These are phyloP conservation scores for Venturia carpophila DNA, from an alignment of 2,329 filamentous ascomycete species.

Conservation along the genomic window DNA sequence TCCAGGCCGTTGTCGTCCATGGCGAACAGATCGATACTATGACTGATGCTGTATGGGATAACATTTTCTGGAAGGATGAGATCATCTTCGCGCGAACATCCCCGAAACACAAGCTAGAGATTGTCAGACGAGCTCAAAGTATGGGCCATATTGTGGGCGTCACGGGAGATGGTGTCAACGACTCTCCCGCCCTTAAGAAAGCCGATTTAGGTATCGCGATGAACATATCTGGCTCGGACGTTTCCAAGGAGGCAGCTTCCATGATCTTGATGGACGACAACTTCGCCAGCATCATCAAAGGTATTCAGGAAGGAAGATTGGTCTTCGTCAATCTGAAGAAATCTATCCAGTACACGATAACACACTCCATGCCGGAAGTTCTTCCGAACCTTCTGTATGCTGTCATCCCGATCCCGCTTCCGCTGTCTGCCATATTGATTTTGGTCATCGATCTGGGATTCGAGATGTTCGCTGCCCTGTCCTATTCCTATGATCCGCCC, in stretches of 20 bases:
- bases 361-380: slow-evolving; percentile 13
- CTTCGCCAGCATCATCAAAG: slow-evolving; percentile 36
- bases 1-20: slow-evolving; percentile 31
- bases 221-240: slow-evolving; percentile 31
- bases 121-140: no score
- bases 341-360: slow-evolving; percentile 24
- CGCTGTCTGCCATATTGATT: slow-evolving; percentile 15
- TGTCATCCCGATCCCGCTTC: slow-evolving; percentile 13
- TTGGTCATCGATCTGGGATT: slow-evolving; percentile 17
- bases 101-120: slow-evolving; percentile 14
- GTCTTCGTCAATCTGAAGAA: slow-evolving; percentile 43
- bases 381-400: slow-evolving; percentile 15
- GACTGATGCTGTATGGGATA: slow-evolving; percentile 37
- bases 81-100: slow-evolving; percentile 18
- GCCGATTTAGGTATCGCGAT: slow-evolving; percentile 36
- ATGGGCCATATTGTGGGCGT: slow-evolving; percentile 31
- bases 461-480: slow-evolving; percentile 14
- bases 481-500: slow-evolving; percentile 10
- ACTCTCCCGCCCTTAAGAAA: slow-evolving; percentile 33
- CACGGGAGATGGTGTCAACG: slow-evolving; percentile 38
- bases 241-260: slow-evolving; percentile 35
- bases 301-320: slow-evolving; percentile 32
- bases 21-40: slow-evolving; percentile 39
- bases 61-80: slow-evolving; percentile 19
- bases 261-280: slow-evolving; percentile 37